A percentile compares a stretch with the other conserved stretches of the same genome.
Evolutionary conservation across 768 basidiomycete species (phyloP).

Genomic region (Agrocybe praecox): DNA sequence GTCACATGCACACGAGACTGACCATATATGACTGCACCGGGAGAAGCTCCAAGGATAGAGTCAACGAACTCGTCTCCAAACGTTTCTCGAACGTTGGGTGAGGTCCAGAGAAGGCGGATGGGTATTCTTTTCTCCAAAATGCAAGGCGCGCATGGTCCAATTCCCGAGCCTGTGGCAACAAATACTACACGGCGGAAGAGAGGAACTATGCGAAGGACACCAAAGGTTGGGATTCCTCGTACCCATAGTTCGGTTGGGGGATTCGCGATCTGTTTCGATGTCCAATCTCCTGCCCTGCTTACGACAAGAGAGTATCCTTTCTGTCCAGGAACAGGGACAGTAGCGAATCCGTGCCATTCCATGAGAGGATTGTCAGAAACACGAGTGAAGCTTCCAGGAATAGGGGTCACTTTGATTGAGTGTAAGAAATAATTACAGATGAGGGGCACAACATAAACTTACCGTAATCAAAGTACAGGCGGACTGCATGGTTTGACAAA

Average conservation of each 20-base stretch:
- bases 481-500: slow-evolving; percentile 57
- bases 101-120: slow-evolving; percentile 62
- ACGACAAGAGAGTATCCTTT: slow-evolving; percentile 59
- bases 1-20: slow-evolving; percentile 12
- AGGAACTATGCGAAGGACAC: slow-evolving; percentile 55
- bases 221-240: slow-evolving; percentile 57
- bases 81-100: slow-evolving; percentile 60
- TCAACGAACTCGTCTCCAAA: slow-evolving; percentile 66
- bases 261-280: slow-evolving; percentile 50
- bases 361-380: slow-evolving; percentile 49
- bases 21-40: slow-evolving; percentile 63
- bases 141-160: slow-evolving; percentile 61
- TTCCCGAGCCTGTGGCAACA: slow-evolving; percentile 61
- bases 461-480: slow-evolving; percentile 64
- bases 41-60: slow-evolving; percentile 51
- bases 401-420: slow-evolving; percentile 39
- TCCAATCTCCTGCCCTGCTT: slow-evolving; percentile 64
- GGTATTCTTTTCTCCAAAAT: slow-evolving; percentile 54
- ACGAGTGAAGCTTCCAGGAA: slow-evolving; percentile 48
- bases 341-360: slow-evolving; percentile 65
- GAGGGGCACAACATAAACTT: slow-evolving; percentile 10
- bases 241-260: slow-evolving; percentile 60
- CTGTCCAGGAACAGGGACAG: slow-evolving; percentile 48
- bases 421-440: neutral
- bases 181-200: slow-evolving; percentile 58